phyloP scores from a whole-genome alignment of 495 filamentous ascomycete genomes.

The Xylaria acuta region DNA sequence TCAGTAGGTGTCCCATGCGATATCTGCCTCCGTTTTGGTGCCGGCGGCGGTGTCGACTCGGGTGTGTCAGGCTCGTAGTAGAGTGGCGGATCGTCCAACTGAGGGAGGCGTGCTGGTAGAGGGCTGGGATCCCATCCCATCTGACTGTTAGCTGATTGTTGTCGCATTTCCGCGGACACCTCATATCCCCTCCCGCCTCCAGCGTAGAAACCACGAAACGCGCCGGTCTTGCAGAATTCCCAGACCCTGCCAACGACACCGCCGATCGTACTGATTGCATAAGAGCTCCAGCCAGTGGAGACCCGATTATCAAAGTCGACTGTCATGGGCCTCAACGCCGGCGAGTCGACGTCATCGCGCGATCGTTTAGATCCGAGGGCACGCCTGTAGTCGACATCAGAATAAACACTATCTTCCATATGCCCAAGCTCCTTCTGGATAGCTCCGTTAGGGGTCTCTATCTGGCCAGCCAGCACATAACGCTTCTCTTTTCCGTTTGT shows the following conservation, averaged over 20 bases:
- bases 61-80: slow-evolving; percentile 43
- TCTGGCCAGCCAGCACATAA: slow-evolving; percentile 65
- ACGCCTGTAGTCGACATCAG: slow-evolving; percentile 60
- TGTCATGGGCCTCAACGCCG: slow-evolving; percentile 18
- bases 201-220: slow-evolving; percentile 84
- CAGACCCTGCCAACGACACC: slow-evolving; percentile 78
- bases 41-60: slow-evolving; percentile 53
- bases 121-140: slow-evolving; percentile 26
- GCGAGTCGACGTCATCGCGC: slow-evolving; percentile 37
- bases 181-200: slow-evolving; percentile 78
- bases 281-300: slow-evolving; percentile 51
- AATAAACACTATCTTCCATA: slow-evolving; percentile 60
- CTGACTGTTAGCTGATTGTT: slow-evolving; percentile 30
- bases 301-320: slow-evolving; percentile 17
- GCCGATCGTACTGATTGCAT: slow-evolving; percentile 53
- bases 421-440: slow-evolving; percentile 55
- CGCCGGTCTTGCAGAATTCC: slow-evolving; percentile 76
- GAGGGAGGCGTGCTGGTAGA: slow-evolving; percentile 26
- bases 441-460: slow-evolving; percentile 63
- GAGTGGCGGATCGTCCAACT: slow-evolving; percentile 35
- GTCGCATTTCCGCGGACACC: slow-evolving; percentile 24
- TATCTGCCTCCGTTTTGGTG: slow-evolving; percentile 60
- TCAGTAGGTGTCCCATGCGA: slow-evolving; percentile 47
- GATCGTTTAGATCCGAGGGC: slow-evolving; percentile 48
- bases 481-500: slow-evolving; percentile 34